These are phyloP conservation scores for Ceratocystis albifundus DNA, from an alignment of 2,329 filamentous ascomycete genomes.

Conservation along the genomic window DNA sequence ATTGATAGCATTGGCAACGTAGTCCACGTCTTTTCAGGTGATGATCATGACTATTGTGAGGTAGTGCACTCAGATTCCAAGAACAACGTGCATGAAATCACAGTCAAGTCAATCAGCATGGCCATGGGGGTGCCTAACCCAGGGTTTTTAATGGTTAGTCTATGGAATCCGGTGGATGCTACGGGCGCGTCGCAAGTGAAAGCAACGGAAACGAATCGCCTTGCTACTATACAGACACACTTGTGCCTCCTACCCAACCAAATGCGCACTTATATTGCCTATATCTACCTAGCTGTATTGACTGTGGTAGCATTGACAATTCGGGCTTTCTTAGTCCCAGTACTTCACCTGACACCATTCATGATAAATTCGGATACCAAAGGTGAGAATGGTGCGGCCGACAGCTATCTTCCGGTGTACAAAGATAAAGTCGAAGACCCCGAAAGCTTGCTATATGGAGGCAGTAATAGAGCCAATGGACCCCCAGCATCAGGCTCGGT, in stretches of 20 bases:
- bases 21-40: constrained; percentile 78
- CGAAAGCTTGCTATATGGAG: constrained; percentile 28
- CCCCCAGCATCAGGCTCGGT: constrained; percentile 24
- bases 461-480: constrained; percentile 25
- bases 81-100: constrained; percentile 64
- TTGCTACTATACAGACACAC: constrained; percentile 67
- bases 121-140: constrained; percentile 87
- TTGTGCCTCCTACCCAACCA: constrained; percentile 87
- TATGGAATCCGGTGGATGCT: constrained; percentile 78
- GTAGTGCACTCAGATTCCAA: constrained; percentile 62
- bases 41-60: constrained; percentile 97
- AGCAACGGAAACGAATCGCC: constrained; percentile 27
- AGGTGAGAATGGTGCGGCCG: constrained; percentile 25
- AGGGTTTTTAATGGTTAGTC: constrained; percentile 74
- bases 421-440: constrained; percentile 43
- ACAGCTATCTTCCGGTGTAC: constrained; percentile 36
- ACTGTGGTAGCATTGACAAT: constrained; percentile 40
- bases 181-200: constrained; percentile 14
- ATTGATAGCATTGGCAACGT: constrained; percentile 71
- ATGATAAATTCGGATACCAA: constrained; percentile 34
- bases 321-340: constrained; percentile 46
- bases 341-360: constrained; percentile 43
- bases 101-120: constrained; percentile 90
- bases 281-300: constrained; percentile 51
- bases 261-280: constrained; percentile 69